These are phyloP conservation scores for Buddleja alternifolia DNA, from an alignment of 257 asterid genomes.

Conservation along the genomic window DNA sequence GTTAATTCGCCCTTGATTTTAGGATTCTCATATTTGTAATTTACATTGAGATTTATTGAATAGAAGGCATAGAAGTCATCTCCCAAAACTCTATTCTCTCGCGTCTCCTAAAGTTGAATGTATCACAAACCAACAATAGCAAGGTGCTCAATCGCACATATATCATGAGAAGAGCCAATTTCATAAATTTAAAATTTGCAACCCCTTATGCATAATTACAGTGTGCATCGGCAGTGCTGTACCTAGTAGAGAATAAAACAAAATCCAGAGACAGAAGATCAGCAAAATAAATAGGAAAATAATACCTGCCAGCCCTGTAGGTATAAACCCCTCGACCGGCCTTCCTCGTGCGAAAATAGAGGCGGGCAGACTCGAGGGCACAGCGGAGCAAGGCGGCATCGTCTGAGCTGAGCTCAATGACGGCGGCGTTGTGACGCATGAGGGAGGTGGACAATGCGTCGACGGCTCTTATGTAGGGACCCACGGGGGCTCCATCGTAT, in stretches of 20 bases:
- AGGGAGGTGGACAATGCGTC: slow-evolving; percentile 84
- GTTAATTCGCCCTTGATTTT: too few species aligned
- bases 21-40: too few species aligned
- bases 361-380: slow-evolving; percentile 76
- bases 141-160: slow-evolving; percentile 5
- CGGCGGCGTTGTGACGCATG: slow-evolving; percentile 87
- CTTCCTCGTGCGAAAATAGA: slow-evolving; percentile 66
- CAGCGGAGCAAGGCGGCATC: slow-evolving; percentile 83
- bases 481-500: slow-evolving; percentile 81
- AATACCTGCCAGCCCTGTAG: slow-evolving; percentile 87
- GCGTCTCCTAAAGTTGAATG: too few species aligned
- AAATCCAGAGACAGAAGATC: neutral
- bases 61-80: too few species aligned
- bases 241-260: neutral
- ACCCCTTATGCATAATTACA: neutral
- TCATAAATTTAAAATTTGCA: neutral
- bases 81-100: too few species aligned
- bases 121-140: neutral
- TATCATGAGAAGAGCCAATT: neutral
- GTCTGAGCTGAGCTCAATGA: slow-evolving; percentile 65
- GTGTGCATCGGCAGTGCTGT: neutral
- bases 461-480: slow-evolving; percentile 63
- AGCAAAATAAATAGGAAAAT: neutral
- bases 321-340: slow-evolving; percentile 68
- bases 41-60: too few species aligned